Base-by-base conservation (phyloP, 2,329 filamentous ascomycete genomes). In the Ceratocystis ficicola region DNA sequence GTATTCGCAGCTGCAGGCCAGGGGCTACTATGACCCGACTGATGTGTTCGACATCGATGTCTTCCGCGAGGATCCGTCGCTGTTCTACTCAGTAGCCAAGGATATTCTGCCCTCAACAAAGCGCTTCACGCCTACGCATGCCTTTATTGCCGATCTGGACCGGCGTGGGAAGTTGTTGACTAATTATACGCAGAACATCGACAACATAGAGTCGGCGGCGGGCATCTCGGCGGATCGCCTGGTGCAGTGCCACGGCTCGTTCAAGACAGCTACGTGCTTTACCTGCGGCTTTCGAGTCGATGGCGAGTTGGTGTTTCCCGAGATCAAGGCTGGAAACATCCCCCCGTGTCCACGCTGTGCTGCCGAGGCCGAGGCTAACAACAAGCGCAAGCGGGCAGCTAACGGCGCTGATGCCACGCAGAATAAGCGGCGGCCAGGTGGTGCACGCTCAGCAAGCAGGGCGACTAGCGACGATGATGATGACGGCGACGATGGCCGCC, bases 141-240 rank as follows among this genome's bases (percentile, higher is more conserved):
- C 88, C 64, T 99, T 99, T 77, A 95, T 99, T 72, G 85, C 86
- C 44, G 81, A 96, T 71, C 82, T 99, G 44, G 89, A 99, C 75
- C 83, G 93, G 70, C 88, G 91, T 74, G 86, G 84, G 70, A 96
- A 96, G 75, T 83, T 99, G 5, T 83, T 96, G 68, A 97, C 92
- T 52, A 96, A 97, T 77, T 99, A 96, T 78, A 95, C 94, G 0
- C 94, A 99, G 74, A 99, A 99, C 75, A 97, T 99, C 72, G 94
- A 99, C 78, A 96, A 96, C 71, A 85, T 96, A 63, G 93, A 99
- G 75, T 83, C 86, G 68, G 86, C 89, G 72, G 93, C 93, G 0
- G 94, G 94, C 25, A 89, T 99, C 68, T 76, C 80, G 25, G 81
- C 84, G 1, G 86, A 89, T 44, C 95, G 94, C 73, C 81, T 97